Conservation (phyloP, 192 early-diverging fungal species). For the Thoreauomyces humboldtii region DNA sequence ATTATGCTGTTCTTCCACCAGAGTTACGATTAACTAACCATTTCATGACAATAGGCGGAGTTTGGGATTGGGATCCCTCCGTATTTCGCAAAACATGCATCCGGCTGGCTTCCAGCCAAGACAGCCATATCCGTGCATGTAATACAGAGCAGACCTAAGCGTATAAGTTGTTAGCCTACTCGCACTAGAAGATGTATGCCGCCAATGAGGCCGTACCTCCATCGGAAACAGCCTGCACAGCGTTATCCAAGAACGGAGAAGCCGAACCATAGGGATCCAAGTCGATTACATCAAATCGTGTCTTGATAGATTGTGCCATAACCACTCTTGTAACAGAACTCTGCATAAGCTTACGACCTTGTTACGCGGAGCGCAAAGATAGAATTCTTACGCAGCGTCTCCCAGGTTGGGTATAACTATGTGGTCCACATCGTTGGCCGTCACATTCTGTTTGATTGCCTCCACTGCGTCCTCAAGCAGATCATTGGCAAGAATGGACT, state of each 20-base stretch:
- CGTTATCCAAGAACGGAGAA: conserved; percentile 91
- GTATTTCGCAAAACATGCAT: conserved; percentile 91
- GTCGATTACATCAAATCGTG: conserved; percentile 81
- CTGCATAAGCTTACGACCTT: neutral
- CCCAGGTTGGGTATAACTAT: conserved; percentile 78
- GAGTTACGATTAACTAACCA: conserved; percentile 44
- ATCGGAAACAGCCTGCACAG: conserved; percentile 83
- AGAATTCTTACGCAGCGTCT: conserved; percentile 70
- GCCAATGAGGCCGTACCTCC: conserved; percentile 52
- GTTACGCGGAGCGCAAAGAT: neutral
- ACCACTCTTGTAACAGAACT: no score
- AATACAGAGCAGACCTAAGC: conserved; percentile 80
- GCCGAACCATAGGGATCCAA: conserved; percentile 97
- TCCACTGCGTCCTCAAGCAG: conserved; percentile 83
- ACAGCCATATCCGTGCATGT: conserved; percentile 98
- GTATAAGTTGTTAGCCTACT: neutral
- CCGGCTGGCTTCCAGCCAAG: conserved; percentile 82
- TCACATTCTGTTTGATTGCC: conserved; percentile 81
- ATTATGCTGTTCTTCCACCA: neutral
- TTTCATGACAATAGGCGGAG: conserved; percentile 89
- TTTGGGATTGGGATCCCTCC: conserved; percentile 85
- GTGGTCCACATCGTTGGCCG: conserved; percentile 76
- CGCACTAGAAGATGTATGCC: neutral
- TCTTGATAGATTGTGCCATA: conserved; percentile 42
- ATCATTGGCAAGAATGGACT: conserved; percentile 88